A percentile compares a stretch with the other conserved stretches of the same genome.
phyloP scores from a whole-genome alignment of 768 basidiomycete species.

The Phanerochaete carnosa region DNA sequence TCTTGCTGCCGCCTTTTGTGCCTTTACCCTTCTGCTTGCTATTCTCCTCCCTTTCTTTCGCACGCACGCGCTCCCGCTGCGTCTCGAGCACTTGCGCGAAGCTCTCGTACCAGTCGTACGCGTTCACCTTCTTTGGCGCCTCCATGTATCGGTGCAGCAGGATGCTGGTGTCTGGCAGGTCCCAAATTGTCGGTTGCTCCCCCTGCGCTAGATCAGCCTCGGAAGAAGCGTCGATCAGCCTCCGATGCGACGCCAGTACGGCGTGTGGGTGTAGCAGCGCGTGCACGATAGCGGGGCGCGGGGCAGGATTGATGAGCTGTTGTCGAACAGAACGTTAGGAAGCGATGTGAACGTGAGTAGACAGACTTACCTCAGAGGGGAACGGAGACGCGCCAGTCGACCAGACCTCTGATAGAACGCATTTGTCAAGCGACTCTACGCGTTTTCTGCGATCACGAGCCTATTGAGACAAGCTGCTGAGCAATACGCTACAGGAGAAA shows the following conservation, averaged over 20 bases:
- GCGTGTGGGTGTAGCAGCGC: constrained; percentile 60
- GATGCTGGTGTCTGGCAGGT: constrained; percentile 72
- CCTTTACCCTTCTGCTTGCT: not conserved
- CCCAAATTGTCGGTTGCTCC: constrained; percentile 35
- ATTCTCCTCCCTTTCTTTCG: not conserved
- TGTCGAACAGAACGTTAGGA: not conserved
- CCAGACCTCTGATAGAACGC: constrained; percentile 67
- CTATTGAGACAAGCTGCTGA: not conserved
- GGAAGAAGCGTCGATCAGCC: constrained; percentile 1
- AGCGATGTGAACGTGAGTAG: not conserved
- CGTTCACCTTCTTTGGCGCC: constrained; percentile 79
- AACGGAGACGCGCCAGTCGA: constrained; percentile 64
- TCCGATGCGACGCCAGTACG: constrained; percentile 29
- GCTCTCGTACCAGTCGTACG: constrained; percentile 86
- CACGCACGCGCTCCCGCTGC: constrained; percentile 35
- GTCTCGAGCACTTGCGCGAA: constrained; percentile 66
- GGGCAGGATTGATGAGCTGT: constrained; percentile 68
- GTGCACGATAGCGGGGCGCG: constrained; percentile 56
- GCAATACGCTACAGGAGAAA: not conserved
- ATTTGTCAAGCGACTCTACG: constrained; percentile 45
- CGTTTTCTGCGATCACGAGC: constrained; percentile 39
- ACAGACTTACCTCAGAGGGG: constrained; percentile 55
- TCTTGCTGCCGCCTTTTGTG: not conserved
- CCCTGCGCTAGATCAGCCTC: constrained; percentile 6
- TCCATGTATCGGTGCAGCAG: constrained; percentile 75